Conservation (phyloP, 805 yeast genomes). For the Hanseniaspora osmophila region DNA sequence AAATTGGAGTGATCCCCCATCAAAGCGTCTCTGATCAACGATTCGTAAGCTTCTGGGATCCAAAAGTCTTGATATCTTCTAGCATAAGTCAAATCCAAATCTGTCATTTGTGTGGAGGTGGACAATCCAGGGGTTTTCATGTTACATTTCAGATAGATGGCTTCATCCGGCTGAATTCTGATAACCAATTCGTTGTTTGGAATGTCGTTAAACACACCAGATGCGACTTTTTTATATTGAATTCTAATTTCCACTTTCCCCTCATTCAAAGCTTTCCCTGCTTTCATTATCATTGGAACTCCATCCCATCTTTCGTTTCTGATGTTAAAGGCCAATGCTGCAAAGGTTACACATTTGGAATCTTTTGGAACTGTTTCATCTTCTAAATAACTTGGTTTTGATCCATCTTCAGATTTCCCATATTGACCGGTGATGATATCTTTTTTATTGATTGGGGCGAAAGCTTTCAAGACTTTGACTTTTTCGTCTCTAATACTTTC, state of each 20-base stretch:
- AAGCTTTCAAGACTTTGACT: constrained; percentile 78
- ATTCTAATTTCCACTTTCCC: constrained; percentile 90
- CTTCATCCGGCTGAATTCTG: constrained; percentile 89
- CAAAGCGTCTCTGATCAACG: constrained; percentile 79
- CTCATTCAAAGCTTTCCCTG: constrained; percentile 93
- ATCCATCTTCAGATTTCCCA: constrained; percentile 67
- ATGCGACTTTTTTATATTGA: constrained; percentile 77
- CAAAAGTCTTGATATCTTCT: constrained; percentile 73
- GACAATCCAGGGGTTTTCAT: constrained; percentile 87
- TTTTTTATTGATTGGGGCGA: constrained; percentile 48
- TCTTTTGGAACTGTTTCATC: constrained; percentile 75
- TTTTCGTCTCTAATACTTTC: constrained; percentile 94
- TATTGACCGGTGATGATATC: constrained; percentile 83
- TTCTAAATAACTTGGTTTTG: constrained; percentile 81
- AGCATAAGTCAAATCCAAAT: constrained; percentile 77
- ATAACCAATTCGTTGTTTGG: constrained; percentile 88
- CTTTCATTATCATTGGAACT: constrained; percentile 88
- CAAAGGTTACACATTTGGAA: constrained; percentile 84
- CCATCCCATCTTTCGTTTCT: constrained; percentile 96
- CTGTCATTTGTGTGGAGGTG: constrained; percentile 70
- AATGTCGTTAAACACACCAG: constrained; percentile 67
- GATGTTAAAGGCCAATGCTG: constrained; percentile 68
- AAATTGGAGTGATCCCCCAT: constrained; percentile 93
- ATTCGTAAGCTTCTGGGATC: constrained; percentile 97
- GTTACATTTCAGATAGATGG: constrained; percentile 85